phyloP scores from a whole-genome alignment of 208 protist species.

The Lotmaria passim region DNA sequence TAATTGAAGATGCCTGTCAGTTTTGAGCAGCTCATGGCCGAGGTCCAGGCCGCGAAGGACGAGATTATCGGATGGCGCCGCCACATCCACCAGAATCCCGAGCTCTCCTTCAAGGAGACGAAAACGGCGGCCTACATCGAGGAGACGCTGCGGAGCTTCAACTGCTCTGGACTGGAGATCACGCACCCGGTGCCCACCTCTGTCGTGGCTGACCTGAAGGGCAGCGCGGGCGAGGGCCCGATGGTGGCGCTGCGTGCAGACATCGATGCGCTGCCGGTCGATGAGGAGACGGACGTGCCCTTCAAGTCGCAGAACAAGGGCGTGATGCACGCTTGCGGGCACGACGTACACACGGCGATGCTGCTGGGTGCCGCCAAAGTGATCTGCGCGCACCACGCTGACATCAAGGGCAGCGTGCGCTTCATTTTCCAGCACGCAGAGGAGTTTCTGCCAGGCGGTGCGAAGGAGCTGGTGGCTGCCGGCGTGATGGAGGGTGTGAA shows the following conservation, averaged over 20 bases:
- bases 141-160: slow-evolving; percentile 39
- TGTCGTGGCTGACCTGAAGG: slow-evolving; percentile 60
- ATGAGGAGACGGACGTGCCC: slow-evolving; percentile 66
- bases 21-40: slow-evolving; percentile 37
- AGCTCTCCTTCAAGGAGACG: slow-evolving; percentile 53
- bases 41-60: slow-evolving; percentile 29
- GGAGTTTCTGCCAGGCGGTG: slow-evolving; percentile 65
- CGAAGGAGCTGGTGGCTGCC: slow-evolving; percentile 49
- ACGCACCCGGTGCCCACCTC: slow-evolving; percentile 46
- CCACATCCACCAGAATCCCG: slow-evolving; percentile 66
- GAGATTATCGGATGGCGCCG: slow-evolving; percentile 67
- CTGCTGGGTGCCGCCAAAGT: slow-evolving; percentile 73
- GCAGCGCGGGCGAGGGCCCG: slow-evolving; percentile 54
- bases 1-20: slow-evolving; percentile 12
- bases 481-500: slow-evolving; percentile 63
- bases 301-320: slow-evolving; percentile 64
- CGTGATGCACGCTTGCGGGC: too few relatives aligned
- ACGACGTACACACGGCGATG: slow-evolving; percentile 73
- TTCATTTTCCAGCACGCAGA: slow-evolving; percentile 84
- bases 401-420: slow-evolving; percentile 65
- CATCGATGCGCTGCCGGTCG: slow-evolving; percentile 74
- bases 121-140: slow-evolving; percentile 58
- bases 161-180: slow-evolving; percentile 42
- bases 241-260: slow-evolving; percentile 66
- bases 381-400: slow-evolving; percentile 48